Percentiles rank a stretch among this genome's conserved stretches.
These are phyloP conservation scores for Paecilomyces sp. DNA, from an alignment of 2,329 filamentous ascomycete genomes.

Conservation along the genomic window DNA sequence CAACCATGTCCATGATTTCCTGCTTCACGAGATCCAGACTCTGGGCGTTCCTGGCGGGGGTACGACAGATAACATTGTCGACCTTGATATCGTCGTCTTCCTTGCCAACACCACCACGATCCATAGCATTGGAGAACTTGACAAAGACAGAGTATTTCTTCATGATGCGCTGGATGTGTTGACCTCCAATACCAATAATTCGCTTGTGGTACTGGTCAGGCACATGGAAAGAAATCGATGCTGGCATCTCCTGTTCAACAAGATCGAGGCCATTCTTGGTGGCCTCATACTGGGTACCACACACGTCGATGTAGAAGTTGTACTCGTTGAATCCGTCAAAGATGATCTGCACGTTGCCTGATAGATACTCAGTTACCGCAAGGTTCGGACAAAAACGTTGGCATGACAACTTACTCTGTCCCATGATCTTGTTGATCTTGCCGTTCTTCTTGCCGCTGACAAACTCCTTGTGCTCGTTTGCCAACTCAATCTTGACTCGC, in stretches of 20 bases:
- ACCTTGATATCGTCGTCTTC: constrained; percentile 98
- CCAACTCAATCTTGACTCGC: constrained; percentile 95
- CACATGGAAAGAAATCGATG: constrained; percentile 97
- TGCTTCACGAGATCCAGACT: constrained; percentile 96
- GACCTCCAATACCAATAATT: constrained; percentile 96
- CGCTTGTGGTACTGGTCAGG: constrained; percentile 99
- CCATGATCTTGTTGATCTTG: constrained; percentile 99
- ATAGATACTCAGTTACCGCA: neutral
- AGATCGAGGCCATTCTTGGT: constrained; percentile 88
- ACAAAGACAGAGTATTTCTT: constrained; percentile 99
- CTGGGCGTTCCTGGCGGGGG: constrained; percentile 91
- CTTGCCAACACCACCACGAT: constrained; percentile 84
- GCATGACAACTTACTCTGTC: constrained; percentile 61
- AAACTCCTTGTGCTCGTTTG: constrained; percentile 99
- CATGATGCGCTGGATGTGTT: constrained; percentile 99
- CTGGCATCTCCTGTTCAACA: constrained; percentile 98
- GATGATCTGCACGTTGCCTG: constrained; percentile 92
- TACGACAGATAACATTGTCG: constrained; percentile 97
- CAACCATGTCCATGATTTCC: constrained; percentile 99
- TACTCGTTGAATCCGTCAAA: constrained; percentile 99
- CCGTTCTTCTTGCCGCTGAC: constrained; percentile 99
- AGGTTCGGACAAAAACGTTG: neutral
- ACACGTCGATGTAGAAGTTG: constrained; percentile 99
- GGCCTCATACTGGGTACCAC: constrained; percentile 83
- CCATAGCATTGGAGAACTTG: constrained; percentile 99